Evolutionary conservation across 2,329 filamentous ascomycete genomes (phyloP).

Genomic region (Fusarium domesticum): DNA sequence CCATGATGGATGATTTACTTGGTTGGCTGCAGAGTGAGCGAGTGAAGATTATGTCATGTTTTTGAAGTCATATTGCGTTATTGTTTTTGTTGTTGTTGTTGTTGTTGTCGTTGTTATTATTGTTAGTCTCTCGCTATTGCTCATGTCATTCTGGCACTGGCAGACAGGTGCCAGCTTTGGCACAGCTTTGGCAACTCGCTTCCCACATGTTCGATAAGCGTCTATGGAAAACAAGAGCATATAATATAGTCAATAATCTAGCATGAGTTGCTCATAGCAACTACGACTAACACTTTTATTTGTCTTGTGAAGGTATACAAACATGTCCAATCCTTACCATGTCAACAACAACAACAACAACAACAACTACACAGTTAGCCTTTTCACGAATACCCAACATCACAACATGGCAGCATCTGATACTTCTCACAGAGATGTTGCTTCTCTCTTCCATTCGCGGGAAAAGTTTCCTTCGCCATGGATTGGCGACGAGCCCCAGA

Average conservation of each 20-base stretch:
- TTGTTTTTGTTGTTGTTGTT: background rate
- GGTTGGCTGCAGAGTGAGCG: background rate
- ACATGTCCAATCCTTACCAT: background rate
- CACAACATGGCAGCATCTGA: background rate
- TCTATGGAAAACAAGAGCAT: too few species aligned
- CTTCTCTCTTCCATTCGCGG: background rate
- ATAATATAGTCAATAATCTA: constrained; percentile 11
- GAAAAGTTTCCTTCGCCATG: background rate
- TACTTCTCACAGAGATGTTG: background rate
- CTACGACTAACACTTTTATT: background rate
- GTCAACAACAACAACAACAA: background rate
- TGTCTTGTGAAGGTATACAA: background rate
- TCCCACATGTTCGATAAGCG: too few species aligned
- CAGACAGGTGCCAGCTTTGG: background rate
- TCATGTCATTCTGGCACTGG: background rate
- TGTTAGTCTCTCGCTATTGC: background rate
- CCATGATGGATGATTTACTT: background rate
- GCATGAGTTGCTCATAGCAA: constrained; percentile 6
- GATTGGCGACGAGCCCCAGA: background rate
- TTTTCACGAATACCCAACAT: background rate
- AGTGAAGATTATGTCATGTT: background rate
- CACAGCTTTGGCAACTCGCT: too few species aligned
- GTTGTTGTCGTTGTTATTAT: background rate
- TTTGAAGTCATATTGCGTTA: background rate
- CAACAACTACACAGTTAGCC: background rate